These are phyloP conservation scores for Backusella tarrabulga DNA, from an alignment of 192 early-diverging fungal species.

Conservation along the genomic window DNA sequence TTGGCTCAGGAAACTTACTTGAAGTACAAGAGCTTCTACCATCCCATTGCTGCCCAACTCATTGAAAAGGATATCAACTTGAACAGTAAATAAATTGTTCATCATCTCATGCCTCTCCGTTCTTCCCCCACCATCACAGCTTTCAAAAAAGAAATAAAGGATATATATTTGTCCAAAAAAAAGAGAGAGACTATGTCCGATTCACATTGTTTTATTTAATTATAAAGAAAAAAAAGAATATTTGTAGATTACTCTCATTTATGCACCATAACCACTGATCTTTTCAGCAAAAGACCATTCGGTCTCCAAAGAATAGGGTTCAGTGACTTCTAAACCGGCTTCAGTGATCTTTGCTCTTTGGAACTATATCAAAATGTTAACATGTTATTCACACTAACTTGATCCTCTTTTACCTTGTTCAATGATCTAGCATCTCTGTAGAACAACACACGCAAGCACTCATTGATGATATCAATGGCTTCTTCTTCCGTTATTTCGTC, in stretches of 20 bases:
- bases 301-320: constrained; percentile 84
- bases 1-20: constrained; percentile 82
- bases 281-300: constrained; percentile 90
- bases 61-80: constrained; percentile 77
- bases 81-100: constrained; percentile 4
- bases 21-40: constrained; percentile 80
- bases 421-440: constrained; percentile 93
- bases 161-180: not conserved
- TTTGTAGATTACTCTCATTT: constrained; percentile 20
- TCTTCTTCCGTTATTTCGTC: constrained; percentile 88
- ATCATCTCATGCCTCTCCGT: not conserved
- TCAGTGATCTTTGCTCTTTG: constrained; percentile 89
- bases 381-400: not conserved
- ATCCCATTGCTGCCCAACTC: constrained; percentile 89
- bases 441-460: constrained; percentile 89
- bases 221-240: constrained; percentile 5
- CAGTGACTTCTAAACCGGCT: constrained; percentile 78
- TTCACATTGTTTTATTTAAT: not conserved
- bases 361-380: constrained; percentile 50
- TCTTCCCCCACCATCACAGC: not conserved
- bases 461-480: constrained; percentile 80
- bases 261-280: constrained; percentile 75
- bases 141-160: not conserved
- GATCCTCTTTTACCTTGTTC: constrained; percentile 68
- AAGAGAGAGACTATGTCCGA: not conserved